Conservation (phyloP, 75 land plant species). For the Pinus albicaulis region DNA sequence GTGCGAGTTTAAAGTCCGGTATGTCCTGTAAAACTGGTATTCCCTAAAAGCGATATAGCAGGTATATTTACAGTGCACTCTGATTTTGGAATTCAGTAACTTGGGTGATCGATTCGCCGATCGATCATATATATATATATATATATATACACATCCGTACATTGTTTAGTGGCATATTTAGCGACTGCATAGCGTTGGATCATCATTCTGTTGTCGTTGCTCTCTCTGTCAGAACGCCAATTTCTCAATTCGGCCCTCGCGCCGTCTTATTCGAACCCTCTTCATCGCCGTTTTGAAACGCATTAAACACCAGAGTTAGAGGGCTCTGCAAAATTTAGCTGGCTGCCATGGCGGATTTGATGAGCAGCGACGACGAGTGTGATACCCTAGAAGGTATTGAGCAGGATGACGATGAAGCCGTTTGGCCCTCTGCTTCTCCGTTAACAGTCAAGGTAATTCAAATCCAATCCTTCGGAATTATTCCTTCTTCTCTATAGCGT, state of each 20-base stretch:
- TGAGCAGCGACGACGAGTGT: constrained; percentile 6
- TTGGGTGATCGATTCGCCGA: background rate
- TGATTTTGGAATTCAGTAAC: background rate
- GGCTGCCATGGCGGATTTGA: background rate
- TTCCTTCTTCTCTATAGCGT: background rate
- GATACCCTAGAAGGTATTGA: background rate
- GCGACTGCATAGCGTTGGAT: no score
- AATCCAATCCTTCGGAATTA: background rate
- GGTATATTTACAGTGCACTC: background rate
- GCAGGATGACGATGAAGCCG: background rate
- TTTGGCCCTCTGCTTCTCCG: background rate
- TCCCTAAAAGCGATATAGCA: background rate
- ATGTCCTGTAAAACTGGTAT: background rate
- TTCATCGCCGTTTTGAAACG: background rate
- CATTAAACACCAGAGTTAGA: background rate
- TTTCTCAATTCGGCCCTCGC: background rate
- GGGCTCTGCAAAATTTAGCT: background rate
- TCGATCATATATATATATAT: background rate
- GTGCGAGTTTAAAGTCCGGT: background rate
- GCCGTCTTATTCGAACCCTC: background rate
- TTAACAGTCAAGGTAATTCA: background rate
- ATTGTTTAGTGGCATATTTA: background rate
- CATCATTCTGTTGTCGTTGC: background rate
- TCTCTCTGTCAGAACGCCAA: no score
- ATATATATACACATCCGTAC: no score